Conservation (phyloP, 345 rosid genomes). For the Aquilaria yunnanensis region DNA sequence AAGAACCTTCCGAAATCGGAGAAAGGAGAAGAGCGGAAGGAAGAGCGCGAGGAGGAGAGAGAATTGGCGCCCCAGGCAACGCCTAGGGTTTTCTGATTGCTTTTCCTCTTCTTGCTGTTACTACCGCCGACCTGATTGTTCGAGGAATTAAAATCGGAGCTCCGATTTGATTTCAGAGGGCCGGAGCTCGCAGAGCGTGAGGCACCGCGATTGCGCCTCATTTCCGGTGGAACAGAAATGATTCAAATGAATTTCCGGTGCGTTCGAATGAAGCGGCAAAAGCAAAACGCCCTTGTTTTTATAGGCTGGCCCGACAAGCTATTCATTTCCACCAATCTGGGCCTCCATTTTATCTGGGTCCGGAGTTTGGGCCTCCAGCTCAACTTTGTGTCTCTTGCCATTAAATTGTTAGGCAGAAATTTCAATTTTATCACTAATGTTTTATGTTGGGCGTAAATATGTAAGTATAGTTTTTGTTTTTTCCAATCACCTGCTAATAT, state of each 20-base stretch:
- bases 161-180: constrained; percentile 45
- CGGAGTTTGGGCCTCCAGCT: no score
- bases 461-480: no score
- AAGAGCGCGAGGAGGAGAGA: constrained; percentile 62
- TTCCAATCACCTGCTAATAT: no score
- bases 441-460: no score
- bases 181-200: constrained; percentile 37
- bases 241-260: no score
- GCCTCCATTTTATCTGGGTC: no score
- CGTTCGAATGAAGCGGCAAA: constrained; percentile 3
- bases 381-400: no score
- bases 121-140: constrained; percentile 11
- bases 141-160: constrained; percentile 44
- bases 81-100: constrained; percentile 88
- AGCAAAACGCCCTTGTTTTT: no score
- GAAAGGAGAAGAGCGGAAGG: constrained; percentile 65
- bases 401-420: no score
- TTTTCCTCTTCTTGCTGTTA: constrained; percentile 29
- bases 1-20: constrained; percentile 74
- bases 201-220: constrained; percentile 39
- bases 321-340: no score
- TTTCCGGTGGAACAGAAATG: constrained; percentile 1
- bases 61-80: constrained; percentile 86
- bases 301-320: no score
- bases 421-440: no score